Evolutionary conservation across 2,329 filamentous ascomycete species (phyloP), one percentile per base, ranked within the genome.

Genomic region (Diaporthe amygdali): DNA sequence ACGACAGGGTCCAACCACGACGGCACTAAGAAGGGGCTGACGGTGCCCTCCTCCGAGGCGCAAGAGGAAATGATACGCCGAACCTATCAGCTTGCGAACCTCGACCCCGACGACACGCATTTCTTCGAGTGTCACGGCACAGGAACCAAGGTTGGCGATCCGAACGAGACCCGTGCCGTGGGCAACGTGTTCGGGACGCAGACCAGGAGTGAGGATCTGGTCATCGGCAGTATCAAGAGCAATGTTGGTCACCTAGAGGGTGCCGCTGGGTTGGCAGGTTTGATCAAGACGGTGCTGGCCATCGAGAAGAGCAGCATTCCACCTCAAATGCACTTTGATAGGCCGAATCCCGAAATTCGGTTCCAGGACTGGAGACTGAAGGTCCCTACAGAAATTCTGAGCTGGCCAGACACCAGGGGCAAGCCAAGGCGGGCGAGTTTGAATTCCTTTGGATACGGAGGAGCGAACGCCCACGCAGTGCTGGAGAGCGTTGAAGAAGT

Each of bases 31-130:
- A n/a, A 59, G 0, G 81, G 81, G 5, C 77, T 87, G 22, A 81
- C 81, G 0, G 75, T 80, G 30, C 86, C 86, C 0, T 90, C 83
- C 69, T 81, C 81, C n/a, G 81, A 82, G 14, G 85, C 87, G 0
- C 88, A 90, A 71, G 80, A 83, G 1, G 79, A 78, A 34, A 85
- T 54, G 47, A 67, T 67, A 15, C 64, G 64, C 3, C n/a, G 47
- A 25, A 67, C 64, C n/a, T 67, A 67, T 47, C 64, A 67, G 3
- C 44, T 51, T 9, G 64, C 64, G 2, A 41, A 41, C 8, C 0
- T 83, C 0, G 22, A 54, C 5, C 64, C 64, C 4, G 64, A 67
- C 81, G 6, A 85, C 82, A 67, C 64, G 2, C 64, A 67, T 7
- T 54, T 51, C 27, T 67, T 67, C 17, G 64, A 67, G 64, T 51